Evolutionary conservation across 2,329 filamentous ascomycete genomes (phyloP).

Genomic region (Thelonectria blattea): DNA sequence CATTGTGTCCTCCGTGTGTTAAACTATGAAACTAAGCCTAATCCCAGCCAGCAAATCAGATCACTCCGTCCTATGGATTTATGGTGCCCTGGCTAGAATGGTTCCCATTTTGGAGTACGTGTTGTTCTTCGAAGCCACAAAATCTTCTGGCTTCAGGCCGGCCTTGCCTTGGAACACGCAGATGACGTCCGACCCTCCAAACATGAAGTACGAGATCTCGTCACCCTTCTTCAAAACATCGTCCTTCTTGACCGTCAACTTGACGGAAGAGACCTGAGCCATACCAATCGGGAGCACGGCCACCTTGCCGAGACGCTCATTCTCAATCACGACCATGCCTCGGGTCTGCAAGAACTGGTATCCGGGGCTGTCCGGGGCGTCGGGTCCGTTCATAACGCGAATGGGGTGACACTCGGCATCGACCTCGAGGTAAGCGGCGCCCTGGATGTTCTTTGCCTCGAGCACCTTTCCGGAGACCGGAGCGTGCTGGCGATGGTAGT

Average conservation of each 20-base stretch:
- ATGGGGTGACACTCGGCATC: constrained; percentile 24
- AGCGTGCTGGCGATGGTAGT: constrained; percentile 52
- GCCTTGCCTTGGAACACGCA: constrained; percentile 45
- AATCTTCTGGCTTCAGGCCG: constrained; percentile 23
- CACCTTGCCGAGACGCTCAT: constrained; percentile 43
- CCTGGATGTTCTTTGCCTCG: constrained; percentile 46
- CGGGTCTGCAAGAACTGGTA: constrained; percentile 50
- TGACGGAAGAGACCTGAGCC: constrained; percentile 51
- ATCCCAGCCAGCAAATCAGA: no score
- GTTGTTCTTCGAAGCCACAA: constrained; percentile 22
- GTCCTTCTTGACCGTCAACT: constrained; percentile 37
- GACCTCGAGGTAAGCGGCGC: constrained; percentile 47
- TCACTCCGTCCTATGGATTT: no score
- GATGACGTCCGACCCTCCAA: constrained; percentile 51
- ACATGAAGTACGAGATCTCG: constrained; percentile 50
- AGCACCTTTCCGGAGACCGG: constrained; percentile 47
- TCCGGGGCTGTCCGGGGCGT: constrained; percentile 44
- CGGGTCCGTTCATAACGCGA: constrained; percentile 31
- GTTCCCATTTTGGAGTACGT: constrained; percentile 32
- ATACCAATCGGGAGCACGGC: constrained; percentile 52
- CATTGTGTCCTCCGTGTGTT: no score
- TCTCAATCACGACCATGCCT: constrained; percentile 48
- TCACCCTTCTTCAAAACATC: constrained; percentile 46
- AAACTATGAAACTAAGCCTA: no score
- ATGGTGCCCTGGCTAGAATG: constrained; percentile 21